phyloP scores from a whole-genome alignment of 371 early-diverging fungal species.

The Dichotomocladium elegans region DNA sequence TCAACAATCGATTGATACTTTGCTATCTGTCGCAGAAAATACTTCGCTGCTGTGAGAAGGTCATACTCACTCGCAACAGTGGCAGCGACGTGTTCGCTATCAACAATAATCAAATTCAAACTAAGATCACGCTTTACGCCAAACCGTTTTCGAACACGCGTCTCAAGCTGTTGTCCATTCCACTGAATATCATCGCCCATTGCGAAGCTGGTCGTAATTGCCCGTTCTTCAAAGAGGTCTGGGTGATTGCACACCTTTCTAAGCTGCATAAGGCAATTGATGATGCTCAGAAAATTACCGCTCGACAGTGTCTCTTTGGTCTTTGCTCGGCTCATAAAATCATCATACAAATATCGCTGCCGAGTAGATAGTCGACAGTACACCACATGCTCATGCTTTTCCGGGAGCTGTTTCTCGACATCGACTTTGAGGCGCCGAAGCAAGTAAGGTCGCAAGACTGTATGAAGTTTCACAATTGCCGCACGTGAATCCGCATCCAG shows the following conservation, averaged over 20 bases:
- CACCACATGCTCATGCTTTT: constrained; percentile 79
- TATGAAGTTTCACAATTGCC: constrained; percentile 69
- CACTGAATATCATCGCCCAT: constrained; percentile 53
- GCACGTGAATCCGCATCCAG: constrained; percentile 57
- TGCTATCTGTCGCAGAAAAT: constrained; percentile 30
- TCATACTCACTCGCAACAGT: constrained; percentile 30
- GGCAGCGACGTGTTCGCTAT: constrained; percentile 23
- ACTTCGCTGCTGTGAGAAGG: constrained; percentile 39
- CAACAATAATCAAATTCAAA: constrained; percentile 45
- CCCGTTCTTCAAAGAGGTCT: constrained; percentile 89
- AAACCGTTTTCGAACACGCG: constrained; percentile 43
- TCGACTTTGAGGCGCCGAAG: constrained; percentile 82
- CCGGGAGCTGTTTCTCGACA: constrained; percentile 85
- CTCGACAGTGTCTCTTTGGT: constrained; percentile 73
- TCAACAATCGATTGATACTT: constrained; percentile 17
- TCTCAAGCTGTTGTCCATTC: constrained; percentile 37
- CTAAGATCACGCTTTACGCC: constrained; percentile 29
- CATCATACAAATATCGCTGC: constrained; percentile 85
- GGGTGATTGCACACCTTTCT: constrained; percentile 98
- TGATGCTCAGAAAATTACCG: constrained; percentile 79
- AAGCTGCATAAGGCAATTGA: constrained; percentile 93
- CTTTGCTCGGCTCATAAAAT: constrained; percentile 81
- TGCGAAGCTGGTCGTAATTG: constrained; percentile 75
- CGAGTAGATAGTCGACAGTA: constrained; percentile 75
- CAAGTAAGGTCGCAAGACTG: constrained; percentile 84